Evolutionary conservation across 2,329 filamentous ascomycete species (phyloP).

Genomic region (Trichoderma cornu-damae): DNA sequence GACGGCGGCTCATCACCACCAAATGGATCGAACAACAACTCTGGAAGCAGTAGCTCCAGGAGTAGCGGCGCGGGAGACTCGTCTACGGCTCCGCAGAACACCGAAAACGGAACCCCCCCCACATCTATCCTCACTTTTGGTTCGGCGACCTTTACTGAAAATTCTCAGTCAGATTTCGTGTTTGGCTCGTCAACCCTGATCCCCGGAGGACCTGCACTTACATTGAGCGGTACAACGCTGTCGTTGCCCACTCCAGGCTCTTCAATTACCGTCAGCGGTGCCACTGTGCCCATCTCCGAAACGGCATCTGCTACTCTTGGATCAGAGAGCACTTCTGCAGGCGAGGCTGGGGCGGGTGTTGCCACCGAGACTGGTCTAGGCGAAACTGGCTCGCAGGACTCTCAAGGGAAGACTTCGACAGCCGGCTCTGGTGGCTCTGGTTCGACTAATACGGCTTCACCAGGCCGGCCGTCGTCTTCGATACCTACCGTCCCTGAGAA

Average conservation of each 20-base stretch:
- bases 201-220: slow-evolving; percentile 9
- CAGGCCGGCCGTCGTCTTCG: background rate
- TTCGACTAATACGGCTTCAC: background rate
- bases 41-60: background rate
- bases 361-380: background rate
- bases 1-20: no score
- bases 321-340: background rate
- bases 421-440: background rate
- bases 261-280: background rate
- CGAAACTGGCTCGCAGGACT: background rate
- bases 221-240: slow-evolving; percentile 2
- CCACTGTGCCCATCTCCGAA: background rate
- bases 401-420: background rate
- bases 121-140: background rate
- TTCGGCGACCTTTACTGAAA: slow-evolving; percentile 7
- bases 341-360: background rate
- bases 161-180: slow-evolving; percentile 11
- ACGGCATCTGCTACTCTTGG: background rate
- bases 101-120: background rate
- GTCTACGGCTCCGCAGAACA: background rate
- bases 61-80: background rate
- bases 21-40: no score
- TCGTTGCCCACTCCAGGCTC: slow-evolving; percentile 11
- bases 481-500: background rate
- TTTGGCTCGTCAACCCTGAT: slow-evolving; percentile 1